Conservation (phyloP, 805 yeast species). For the Wickerhamiella parazyma region DNA sequence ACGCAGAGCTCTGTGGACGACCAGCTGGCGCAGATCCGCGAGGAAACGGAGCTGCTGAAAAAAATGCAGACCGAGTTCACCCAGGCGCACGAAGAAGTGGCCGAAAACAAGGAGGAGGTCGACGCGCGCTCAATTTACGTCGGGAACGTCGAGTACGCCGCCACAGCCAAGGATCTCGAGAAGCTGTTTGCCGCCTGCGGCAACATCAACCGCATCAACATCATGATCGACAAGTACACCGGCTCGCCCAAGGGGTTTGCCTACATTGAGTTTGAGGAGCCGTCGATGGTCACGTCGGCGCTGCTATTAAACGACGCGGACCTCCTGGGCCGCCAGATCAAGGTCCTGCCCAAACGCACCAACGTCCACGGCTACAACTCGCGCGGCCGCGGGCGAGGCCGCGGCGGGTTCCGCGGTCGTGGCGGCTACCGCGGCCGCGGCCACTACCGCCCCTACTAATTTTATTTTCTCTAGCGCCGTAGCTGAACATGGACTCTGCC, state of each 20-base stretch:
- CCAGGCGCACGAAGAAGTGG: constrained; percentile 29
- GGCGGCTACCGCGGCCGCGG: constrained; percentile 31
- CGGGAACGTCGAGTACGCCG: constrained; percentile 70
- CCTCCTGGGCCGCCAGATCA: constrained; percentile 57
- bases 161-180: constrained; percentile 70
- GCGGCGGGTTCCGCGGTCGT: constrained; percentile 28
- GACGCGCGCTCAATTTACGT: constrained; percentile 69
- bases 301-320: constrained; percentile 48
- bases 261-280: constrained; percentile 67
- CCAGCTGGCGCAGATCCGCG: constrained; percentile 33
- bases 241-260: constrained; percentile 85
- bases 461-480: background rate
- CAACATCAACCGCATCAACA: constrained; percentile 65
- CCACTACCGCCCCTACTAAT: constrained; percentile 33
- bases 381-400: constrained; percentile 38
- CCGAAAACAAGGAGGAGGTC: constrained; percentile 45
- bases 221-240: constrained; percentile 45
- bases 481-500: constrained; percentile 22
- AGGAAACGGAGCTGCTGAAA: constrained; percentile 48
- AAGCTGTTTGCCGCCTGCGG: constrained; percentile 60
- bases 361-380: constrained; percentile 59
- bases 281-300: constrained; percentile 50
- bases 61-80: constrained; percentile 42
- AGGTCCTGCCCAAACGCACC: constrained; percentile 66
- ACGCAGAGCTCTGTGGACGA: constrained; percentile 3